These are phyloP conservation scores for Xylaria venustula DNA, from an alignment of 495 filamentous ascomycete genomes.

Conservation along the genomic window DNA sequence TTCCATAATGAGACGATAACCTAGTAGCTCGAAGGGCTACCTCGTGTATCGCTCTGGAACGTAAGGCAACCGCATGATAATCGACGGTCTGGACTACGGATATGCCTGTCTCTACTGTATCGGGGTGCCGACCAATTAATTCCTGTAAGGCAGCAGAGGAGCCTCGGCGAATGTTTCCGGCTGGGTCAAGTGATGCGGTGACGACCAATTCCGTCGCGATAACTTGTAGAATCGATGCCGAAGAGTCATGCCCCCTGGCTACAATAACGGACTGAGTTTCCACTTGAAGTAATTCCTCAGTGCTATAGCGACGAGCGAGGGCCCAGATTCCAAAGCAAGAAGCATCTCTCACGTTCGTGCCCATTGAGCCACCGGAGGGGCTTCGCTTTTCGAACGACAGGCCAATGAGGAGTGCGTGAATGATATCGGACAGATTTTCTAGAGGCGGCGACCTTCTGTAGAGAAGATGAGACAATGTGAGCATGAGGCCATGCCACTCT, in stretches of 20 bases:
- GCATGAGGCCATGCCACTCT: constrained; percentile 87
- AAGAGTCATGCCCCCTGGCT: constrained; percentile 29
- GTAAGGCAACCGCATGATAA: constrained; percentile 85
- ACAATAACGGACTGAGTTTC: constrained; percentile 36
- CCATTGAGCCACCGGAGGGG: constrained; percentile 76
- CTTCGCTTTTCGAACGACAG: constrained; percentile 84
- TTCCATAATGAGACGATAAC: constrained; percentile 67
- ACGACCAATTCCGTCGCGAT: constrained; percentile 77
- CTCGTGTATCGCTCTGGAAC: constrained; percentile 75
- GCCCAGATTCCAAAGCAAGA: constrained; percentile 96
- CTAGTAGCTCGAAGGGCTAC: constrained; percentile 66
- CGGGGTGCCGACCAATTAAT: constrained; percentile 86
- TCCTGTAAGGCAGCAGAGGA: constrained; percentile 94
- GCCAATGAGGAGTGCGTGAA: constrained; percentile 68
- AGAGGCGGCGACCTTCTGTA: constrained; percentile 73
- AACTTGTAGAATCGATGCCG: constrained; percentile 63
- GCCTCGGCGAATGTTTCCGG: constrained; percentile 88
- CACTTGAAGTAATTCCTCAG: constrained; percentile 68
- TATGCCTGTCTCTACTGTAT: constrained; percentile 78
- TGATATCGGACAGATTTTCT: constrained; percentile 63
- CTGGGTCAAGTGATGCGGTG: constrained; percentile 81
- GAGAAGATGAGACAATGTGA: constrained; percentile 81
- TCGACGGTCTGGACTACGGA: constrained; percentile 83
- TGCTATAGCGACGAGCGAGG: constrained; percentile 81
- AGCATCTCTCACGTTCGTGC: constrained; percentile 92